Evolutionary conservation across 1,284 basidiomycete genomes (phyloP).

Genomic region (Fomitopsis betulina): DNA sequence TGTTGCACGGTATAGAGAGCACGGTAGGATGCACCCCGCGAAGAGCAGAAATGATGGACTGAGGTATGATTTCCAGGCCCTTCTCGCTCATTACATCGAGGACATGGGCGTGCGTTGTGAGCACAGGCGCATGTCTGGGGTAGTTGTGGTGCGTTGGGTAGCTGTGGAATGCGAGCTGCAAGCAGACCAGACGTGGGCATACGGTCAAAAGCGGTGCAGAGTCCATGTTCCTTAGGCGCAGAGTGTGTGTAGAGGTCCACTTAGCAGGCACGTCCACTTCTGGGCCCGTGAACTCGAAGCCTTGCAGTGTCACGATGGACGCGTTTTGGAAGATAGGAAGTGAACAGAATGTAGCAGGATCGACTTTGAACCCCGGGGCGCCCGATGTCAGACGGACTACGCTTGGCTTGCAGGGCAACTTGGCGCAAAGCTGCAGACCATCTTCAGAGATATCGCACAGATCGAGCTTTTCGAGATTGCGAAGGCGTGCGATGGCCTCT

Average conservation of each 20-base stretch:
- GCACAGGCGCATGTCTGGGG: no score
- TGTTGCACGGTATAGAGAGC: no score
- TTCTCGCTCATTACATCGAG: no score
- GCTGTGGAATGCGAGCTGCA: neutral
- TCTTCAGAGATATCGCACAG: neutral
- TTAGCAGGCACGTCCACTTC: neutral
- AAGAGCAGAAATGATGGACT: no score
- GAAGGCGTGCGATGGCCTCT: neutral
- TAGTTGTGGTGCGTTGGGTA: no score
- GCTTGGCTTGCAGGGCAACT: neutral
- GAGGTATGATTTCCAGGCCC: no score
- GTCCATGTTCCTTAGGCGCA: neutral
- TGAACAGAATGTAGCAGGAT: neutral
- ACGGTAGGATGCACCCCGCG: no score
- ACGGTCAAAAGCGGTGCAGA: neutral
- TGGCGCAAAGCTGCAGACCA: slow-evolving; percentile 25
- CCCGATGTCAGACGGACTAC: neutral
- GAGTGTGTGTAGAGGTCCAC: neutral
- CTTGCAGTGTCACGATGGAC: neutral
- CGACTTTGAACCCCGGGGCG: neutral
- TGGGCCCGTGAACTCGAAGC: neutral
- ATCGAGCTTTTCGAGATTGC: neutral
- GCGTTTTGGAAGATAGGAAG: neutral
- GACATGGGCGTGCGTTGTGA: neutral
- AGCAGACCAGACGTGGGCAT: neutral